Evolutionary conservation across 441 rosid species (phyloP), one percentile per base, ranked within the genome.

Genomic region (Croton laevigatus): DNA sequence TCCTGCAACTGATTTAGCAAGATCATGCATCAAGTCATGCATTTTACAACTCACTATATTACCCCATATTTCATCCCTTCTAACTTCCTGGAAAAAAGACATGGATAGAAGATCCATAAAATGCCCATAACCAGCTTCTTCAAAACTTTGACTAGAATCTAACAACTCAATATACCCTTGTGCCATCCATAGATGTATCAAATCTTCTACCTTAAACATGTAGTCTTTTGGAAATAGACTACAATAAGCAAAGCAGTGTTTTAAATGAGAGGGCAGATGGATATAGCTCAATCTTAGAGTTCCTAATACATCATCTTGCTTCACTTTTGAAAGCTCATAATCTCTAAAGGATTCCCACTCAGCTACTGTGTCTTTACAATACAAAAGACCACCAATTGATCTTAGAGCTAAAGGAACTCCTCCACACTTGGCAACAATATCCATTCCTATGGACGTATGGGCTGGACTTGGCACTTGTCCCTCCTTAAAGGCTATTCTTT

Each of bases 371-470:
- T 7, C 45, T 37, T 74, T 51, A n/a, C 12, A 63, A 36, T 27
- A 70, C 27, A 81, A 6, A 27, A 72, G 10, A 27, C 79, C 49
- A 7, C 74, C 86, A 38, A 81, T 7, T 5, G 75, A 51, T 34
- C 46, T 78, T 12, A 84, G 52, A 0, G 69, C 80, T 11, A 80
- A 49, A 62, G 87, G 85, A 72, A 77, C 70, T 20, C 89, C 82
- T 0, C 17, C 6, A 58, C 75, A 79, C 57, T 78, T 82, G 16
- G 23, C 46, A 13, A 75, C 66, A 42, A 83, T 76, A 16, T 74
- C 66, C 53, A 48, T 49, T 23, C 73, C 79, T 2, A 78, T 74
- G 11, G 62, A 14, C n/a, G 67, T 65, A n/a, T 51, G 58, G 8
- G 60, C 14, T 8, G 22, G 48, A n/a, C 27, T 48, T 20, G 62